phyloP scores from a whole-genome alignment of 176 grass and related monocot species.

The Pontederia paniculata region DNA sequence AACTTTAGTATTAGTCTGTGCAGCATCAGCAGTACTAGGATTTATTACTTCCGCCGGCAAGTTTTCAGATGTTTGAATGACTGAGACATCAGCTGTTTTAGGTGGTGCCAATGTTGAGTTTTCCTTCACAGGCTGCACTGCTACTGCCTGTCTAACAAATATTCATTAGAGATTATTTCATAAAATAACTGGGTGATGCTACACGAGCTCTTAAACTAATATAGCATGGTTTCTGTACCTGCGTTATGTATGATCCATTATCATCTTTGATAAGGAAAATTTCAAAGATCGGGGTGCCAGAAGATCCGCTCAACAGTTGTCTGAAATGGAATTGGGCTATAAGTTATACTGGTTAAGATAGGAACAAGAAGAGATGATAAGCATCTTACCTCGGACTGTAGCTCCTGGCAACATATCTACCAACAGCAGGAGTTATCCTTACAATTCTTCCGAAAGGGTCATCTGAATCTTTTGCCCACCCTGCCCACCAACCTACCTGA shows the following conservation, averaged over 20 bases:
- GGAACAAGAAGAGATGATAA: neutral
- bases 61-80: conserved; percentile 26
- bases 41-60: conserved; percentile 7
- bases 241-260: conserved; percentile 45
- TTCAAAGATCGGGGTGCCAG: conserved; percentile 76
- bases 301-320: conserved; percentile 72
- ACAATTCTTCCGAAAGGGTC: conserved; percentile 81
- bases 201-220: neutral
- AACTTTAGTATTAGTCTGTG: conserved; percentile 14
- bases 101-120: conserved; percentile 24
- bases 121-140: conserved; percentile 55
- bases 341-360: conserved; percentile 12
- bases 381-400: conserved; percentile 66
- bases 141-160: conserved; percentile 73
- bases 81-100: conserved; percentile 24
- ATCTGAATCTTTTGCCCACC: conserved; percentile 54
- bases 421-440: conserved; percentile 59
- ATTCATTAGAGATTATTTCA: conserved; percentile 8
- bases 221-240: conserved; percentile 56
- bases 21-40: conserved; percentile 18
- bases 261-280: conserved; percentile 77
- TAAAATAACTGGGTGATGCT: neutral
- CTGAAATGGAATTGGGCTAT: conserved; percentile 23
- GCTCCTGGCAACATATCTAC: conserved; percentile 83
- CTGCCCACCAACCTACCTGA: conserved; percentile 98